These are phyloP conservation scores for Echinosophora koreensis DNA, from an alignment of 306 rosid genomes.

Conservation along the genomic window DNA sequence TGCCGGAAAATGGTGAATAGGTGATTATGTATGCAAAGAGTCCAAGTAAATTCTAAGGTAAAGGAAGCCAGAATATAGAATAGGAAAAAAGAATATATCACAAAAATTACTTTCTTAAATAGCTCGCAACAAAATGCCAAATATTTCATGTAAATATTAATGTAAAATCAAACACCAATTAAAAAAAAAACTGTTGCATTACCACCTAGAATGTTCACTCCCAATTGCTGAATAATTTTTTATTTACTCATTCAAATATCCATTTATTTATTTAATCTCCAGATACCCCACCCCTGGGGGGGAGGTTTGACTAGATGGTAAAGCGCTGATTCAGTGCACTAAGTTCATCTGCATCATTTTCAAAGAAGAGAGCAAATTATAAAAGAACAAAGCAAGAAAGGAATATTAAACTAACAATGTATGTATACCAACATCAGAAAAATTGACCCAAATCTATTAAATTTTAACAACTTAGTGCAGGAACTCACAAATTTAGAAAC, in stretches of 20 bases:
- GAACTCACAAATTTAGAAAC: constrained; percentile 92
- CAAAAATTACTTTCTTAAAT: constrained; percentile 32
- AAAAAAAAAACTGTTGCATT: constrained; percentile 3
- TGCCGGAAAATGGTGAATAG: not conserved
- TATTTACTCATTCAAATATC: constrained; percentile 15
- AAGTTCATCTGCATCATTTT: constrained; percentile 36
- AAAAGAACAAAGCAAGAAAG: constrained; percentile 39
- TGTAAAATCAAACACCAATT: constrained; percentile 19
- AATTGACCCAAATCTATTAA: constrained; percentile 14
- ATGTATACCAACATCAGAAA: constrained; percentile 36
- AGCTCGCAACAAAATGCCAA: constrained; percentile 10
- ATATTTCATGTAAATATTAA: constrained; percentile 14
- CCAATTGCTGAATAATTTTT: constrained; percentile 17
- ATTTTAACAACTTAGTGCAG: constrained; percentile 31
- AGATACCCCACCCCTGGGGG: not conserved
- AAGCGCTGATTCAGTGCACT: constrained; percentile 33
- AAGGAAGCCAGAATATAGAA: constrained; percentile 36
- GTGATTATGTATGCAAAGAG: constrained; percentile 27
- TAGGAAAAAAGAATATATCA: constrained; percentile 3
- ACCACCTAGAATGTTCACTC: constrained; percentile 10
- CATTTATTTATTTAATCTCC: constrained; percentile 21
- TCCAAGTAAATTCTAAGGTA: constrained; percentile 25
- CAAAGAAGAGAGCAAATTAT: constrained; percentile 31
- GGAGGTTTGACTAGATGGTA: constrained; percentile 26
- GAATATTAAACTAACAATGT: constrained; percentile 35